Evolutionary conservation across 1,284 basidiomycete genomes (phyloP).

Genomic region (Melanopsichium pennsylvanicum): DNA sequence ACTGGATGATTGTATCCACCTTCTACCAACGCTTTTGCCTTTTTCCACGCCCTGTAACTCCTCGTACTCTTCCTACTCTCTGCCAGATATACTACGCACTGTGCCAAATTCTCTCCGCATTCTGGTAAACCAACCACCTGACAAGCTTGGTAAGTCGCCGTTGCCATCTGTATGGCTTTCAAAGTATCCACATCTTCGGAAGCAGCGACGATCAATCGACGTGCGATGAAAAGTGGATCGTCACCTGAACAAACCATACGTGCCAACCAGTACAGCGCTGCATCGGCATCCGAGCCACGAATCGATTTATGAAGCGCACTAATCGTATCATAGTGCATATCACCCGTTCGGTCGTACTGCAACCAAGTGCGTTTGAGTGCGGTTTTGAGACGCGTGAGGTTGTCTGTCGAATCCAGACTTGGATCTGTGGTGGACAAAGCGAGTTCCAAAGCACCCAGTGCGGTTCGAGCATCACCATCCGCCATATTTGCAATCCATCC

Average conservation of each 20-base stretch:
- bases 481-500: slow-evolving; percentile 58
- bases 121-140: slow-evolving; percentile 80
- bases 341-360: slow-evolving; percentile 63
- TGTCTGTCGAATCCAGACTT: slow-evolving; percentile 5
- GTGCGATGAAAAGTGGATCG: slow-evolving; percentile 83
- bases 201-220: slow-evolving; percentile 82
- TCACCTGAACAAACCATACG: slow-evolving; percentile 73
- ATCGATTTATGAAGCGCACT: slow-evolving; percentile 85
- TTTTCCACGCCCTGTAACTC: slow-evolving; percentile 59
- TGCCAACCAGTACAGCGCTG: slow-evolving; percentile 81
- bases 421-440: slow-evolving; percentile 51
- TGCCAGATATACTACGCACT: slow-evolving; percentile 81
- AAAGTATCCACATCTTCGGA: slow-evolving; percentile 87
- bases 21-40: slow-evolving; percentile 51
- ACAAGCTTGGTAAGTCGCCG: slow-evolving; percentile 51
- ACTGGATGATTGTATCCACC: slow-evolving; percentile 70
- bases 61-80: slow-evolving; percentile 85
- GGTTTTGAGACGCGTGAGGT: slow-evolving; percentile 39
- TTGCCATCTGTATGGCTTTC: slow-evolving; percentile 68
- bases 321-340: slow-evolving; percentile 80
- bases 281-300: slow-evolving; percentile 79
- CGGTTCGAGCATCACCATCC: slow-evolving; percentile 60
- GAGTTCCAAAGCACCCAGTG: slow-evolving; percentile 55
- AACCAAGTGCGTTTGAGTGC: slow-evolving; percentile 51
- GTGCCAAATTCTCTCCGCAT: slow-evolving; percentile 71